Evolutionary conservation across 1,284 basidiomycete genomes (phyloP).

Genomic region (Dichomitus squalens): DNA sequence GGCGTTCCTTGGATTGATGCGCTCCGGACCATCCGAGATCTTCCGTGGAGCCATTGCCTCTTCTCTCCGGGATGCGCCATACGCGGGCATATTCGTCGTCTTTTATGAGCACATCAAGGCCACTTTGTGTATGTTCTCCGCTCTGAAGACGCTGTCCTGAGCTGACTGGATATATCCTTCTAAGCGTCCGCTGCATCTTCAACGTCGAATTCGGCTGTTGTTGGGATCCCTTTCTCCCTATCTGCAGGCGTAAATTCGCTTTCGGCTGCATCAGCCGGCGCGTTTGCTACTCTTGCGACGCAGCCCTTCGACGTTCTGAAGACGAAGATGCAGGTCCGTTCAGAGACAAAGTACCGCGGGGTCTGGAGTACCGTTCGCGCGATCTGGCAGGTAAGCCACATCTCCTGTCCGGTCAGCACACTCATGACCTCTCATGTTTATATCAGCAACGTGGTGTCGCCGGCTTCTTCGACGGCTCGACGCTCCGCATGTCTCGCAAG

Average conservation of each 20-base stretch:
- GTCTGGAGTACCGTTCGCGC: conserved; percentile 64
- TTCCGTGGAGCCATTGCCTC: conserved; percentile 91
- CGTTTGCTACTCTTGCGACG: conserved; percentile 79
- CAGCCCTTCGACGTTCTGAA: conserved; percentile 93
- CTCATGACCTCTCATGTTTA: conserved; percentile 1
- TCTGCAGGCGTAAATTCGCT: conserved; percentile 54
- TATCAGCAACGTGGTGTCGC: conserved; percentile 70
- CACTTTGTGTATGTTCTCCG: conserved; percentile 53
- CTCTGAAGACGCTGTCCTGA: neutral
- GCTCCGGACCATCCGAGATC: conserved; percentile 79
- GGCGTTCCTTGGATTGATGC: conserved; percentile 66
- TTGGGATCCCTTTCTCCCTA: conserved; percentile 42
- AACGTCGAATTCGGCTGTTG: conserved; percentile 25
- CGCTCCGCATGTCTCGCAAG: conserved; percentile 84
- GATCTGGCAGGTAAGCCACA: conserved; percentile 64
- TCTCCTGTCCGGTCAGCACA: neutral
- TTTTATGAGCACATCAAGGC: conserved; percentile 88
- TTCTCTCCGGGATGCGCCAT: conserved; percentile 92
- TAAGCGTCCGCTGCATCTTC: conserved; percentile 17
- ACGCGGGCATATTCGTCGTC: conserved; percentile 92
- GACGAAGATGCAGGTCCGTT: conserved; percentile 90
- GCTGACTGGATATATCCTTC: neutral
- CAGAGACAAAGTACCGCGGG: conserved; percentile 71
- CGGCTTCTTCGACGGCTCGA: conserved; percentile 88
- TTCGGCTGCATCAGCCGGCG: conserved; percentile 77